Evolutionary conservation across 1,139 yeast genomes (phyloP).

Genomic region (Keqinozyma sinolaborantium): DNA sequence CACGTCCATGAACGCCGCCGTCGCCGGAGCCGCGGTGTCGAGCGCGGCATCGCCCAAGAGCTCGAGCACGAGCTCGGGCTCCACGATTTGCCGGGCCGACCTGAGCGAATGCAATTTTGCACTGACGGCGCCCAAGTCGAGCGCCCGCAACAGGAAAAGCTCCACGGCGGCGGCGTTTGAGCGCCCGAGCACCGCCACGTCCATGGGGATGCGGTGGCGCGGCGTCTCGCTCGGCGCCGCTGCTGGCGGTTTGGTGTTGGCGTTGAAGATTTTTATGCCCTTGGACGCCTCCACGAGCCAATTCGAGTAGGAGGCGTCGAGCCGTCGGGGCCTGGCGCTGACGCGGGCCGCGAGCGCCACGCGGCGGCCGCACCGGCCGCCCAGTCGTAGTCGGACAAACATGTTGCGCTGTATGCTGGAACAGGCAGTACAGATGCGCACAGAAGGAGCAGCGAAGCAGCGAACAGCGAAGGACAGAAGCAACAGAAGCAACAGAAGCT

Average conservation of each 20-base stretch:
- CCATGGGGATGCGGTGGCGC: neutral
- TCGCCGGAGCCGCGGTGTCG: neutral
- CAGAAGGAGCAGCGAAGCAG: too few relatives aligned
- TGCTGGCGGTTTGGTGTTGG: neutral
- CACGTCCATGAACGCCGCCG: neutral
- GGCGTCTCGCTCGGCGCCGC: neutral
- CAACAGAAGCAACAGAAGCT: too few relatives aligned
- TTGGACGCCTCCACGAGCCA: neutral
- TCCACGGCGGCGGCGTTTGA: neutral
- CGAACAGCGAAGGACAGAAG: too few relatives aligned
- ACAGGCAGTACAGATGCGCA: too few relatives aligned
- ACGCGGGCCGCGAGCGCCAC: neutral
- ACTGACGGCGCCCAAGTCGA: neutral
- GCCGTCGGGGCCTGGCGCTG: neutral
- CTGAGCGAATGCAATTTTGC: neutral
- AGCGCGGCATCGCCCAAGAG: neutral
- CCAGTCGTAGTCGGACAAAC: neutral
- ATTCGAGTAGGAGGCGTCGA: neutral
- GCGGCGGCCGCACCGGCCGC: neutral
- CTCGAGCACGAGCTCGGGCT: neutral
- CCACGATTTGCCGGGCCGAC: neutral
- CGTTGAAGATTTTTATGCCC: neutral
- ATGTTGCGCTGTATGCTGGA: too few relatives aligned
- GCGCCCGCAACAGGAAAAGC: too few relatives aligned
- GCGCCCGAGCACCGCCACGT: neutral